These are phyloP conservation scores for Russula brevipes DNA, from an alignment of 768 basidiomycete species.

Conservation along the genomic window DNA sequence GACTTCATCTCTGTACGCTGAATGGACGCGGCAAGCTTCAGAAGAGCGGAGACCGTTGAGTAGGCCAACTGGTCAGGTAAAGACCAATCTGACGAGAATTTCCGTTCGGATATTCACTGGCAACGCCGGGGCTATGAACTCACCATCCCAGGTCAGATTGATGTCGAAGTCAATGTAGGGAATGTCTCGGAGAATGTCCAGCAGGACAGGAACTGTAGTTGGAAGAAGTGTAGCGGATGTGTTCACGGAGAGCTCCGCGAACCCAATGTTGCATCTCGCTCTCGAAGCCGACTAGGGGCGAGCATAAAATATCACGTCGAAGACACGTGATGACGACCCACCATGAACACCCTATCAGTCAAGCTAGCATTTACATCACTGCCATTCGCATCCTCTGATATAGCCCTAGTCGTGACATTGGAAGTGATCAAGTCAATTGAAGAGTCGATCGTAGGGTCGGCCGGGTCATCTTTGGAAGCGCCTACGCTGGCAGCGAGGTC, in stretches of 20 bases:
- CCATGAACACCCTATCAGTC: constrained; percentile 54
- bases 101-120: not conserved
- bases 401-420: constrained; percentile 46
- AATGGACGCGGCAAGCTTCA: constrained; percentile 58
- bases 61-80: constrained; percentile 80
- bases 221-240: constrained; percentile 50
- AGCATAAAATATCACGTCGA: constrained; percentile 7
- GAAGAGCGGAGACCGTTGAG: constrained; percentile 69
- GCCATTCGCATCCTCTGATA: not conserved
- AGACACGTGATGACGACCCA: constrained; percentile 31
- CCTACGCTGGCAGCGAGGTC: constrained; percentile 26
- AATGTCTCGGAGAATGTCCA: constrained; percentile 65
- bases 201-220: constrained; percentile 52
- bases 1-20: constrained; percentile 44
- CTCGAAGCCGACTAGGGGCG: constrained; percentile 55
- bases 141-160: constrained; percentile 78
- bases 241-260: constrained; percentile 69
- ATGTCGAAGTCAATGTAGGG: constrained; percentile 74
- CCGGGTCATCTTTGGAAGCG: constrained; percentile 20
- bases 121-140: constrained; percentile 11
- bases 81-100: constrained; percentile 63
- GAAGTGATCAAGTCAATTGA: constrained; percentile 57
- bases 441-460: constrained; percentile 22
- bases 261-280: constrained; percentile 77
- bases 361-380: constrained; percentile 25